Percentiles rank a stretch among this genome's conserved stretches.
Evolutionary conservation across 2,329 filamentous ascomycete genomes (phyloP).

Genomic region (Aspergillus texensis): DNA sequence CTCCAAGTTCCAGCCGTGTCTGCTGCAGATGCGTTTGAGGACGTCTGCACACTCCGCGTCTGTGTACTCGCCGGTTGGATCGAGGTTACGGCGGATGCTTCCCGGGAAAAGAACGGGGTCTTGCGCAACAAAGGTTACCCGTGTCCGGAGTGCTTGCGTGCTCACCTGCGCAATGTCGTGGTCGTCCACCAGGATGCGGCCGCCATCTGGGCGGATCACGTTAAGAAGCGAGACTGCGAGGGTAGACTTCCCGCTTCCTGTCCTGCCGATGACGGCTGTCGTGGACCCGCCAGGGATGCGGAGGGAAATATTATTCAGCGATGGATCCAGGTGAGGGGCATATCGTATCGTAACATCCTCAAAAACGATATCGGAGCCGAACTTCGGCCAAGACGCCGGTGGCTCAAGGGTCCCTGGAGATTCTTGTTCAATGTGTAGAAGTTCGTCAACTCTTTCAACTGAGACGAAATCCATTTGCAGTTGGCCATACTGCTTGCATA

Average conservation of each 20-base stretch:
- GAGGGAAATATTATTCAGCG: conserved; percentile 69
- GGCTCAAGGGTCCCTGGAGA: conserved; percentile 66
- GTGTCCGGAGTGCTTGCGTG: conserved; percentile 60
- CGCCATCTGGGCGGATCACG: conserved; percentile 56
- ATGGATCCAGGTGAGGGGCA: conserved; percentile 74
- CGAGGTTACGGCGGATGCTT: conserved; percentile 63
- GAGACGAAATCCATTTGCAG: conserved; percentile 92
- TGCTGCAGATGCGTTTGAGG: conserved; percentile 56
- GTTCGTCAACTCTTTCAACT: conserved; percentile 81
- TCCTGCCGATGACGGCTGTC: conserved; percentile 78
- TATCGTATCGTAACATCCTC: conserved; percentile 78
- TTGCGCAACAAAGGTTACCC: conserved; percentile 69
- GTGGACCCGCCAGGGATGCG: conserved; percentile 76
- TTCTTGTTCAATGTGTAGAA: conserved; percentile 78
- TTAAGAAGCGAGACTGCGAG: conserved; percentile 65
- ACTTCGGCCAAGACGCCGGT: conserved; percentile 75
- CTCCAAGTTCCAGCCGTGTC: conserved; percentile 59
- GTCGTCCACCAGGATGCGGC: conserved; percentile 62
- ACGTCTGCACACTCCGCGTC: conserved; percentile 58
- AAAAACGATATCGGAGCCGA: conserved; percentile 72
- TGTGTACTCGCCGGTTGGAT: conserved; percentile 60
- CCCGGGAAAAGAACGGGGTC: conserved; percentile 68
- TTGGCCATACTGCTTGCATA: conserved; percentile 80
- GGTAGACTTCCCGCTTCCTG: conserved; percentile 80
- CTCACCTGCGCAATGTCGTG: conserved; percentile 63